Percentiles rank a stretch among this genome's conserved stretches.
phyloP scores from a whole-genome alignment of 345 rosid genomes.

The Citrus mangshanensis region DNA sequence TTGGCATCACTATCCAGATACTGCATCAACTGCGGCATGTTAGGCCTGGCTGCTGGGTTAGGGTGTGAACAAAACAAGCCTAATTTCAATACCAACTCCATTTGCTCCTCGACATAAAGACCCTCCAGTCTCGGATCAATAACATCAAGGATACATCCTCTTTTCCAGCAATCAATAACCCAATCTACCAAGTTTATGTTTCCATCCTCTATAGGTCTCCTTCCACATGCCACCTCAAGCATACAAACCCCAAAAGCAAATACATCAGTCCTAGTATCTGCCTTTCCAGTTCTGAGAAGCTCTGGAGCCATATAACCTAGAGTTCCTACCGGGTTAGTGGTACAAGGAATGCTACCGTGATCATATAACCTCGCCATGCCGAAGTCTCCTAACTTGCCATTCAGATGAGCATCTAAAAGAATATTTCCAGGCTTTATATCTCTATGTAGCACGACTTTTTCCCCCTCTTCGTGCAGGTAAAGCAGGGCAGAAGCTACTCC shows the following conservation, averaged over 20 bases:
- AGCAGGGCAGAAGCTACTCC: constrained; percentile 49
- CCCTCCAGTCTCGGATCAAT: constrained; percentile 11
- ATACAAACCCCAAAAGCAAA: constrained; percentile 43
- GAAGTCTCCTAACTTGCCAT: constrained; percentile 29
- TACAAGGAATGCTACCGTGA: constrained; percentile 1
- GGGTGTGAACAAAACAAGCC: constrained; percentile 23
- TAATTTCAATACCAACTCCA: constrained; percentile 23
- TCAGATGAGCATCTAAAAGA: constrained; percentile 25
- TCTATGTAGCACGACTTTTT: constrained; percentile 51
- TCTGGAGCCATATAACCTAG: constrained; percentile 53
- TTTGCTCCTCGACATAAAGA: constrained; percentile 10
- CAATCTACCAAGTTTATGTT: constrained; percentile 26
- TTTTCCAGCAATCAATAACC: constrained; percentile 23
- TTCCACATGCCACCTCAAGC: constrained; percentile 50
- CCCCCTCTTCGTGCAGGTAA: constrained; percentile 52
- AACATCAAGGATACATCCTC: constrained; percentile 18
- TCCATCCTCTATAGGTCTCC: constrained; percentile 37
- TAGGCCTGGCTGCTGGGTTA: constrained; percentile 13
- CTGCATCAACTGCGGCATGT: constrained; percentile 25
- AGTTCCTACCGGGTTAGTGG: constrained; percentile 26
- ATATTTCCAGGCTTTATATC: constrained; percentile 52
- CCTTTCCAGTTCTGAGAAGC: constrained; percentile 36
- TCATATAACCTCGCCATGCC: constrained; percentile 28
- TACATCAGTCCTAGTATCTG: constrained; percentile 37
- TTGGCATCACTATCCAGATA: constrained; percentile 31